phyloP scores from a whole-genome alignment of 2,329 filamentous ascomycete species.

The Hypoxylon sp. region DNA sequence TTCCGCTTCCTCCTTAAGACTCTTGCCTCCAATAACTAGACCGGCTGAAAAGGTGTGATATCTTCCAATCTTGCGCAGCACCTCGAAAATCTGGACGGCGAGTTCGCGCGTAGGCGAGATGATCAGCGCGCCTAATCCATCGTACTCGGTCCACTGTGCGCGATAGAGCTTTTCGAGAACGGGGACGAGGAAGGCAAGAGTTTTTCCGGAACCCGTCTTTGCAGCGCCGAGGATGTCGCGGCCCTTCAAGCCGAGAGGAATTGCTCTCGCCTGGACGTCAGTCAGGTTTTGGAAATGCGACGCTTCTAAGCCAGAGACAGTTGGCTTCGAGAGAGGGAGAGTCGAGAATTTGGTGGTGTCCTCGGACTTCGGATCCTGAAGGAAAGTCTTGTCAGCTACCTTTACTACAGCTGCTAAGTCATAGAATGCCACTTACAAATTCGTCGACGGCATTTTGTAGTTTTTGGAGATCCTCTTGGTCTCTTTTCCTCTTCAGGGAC shows the following conservation, averaged over 20 bases:
- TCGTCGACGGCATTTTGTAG: slow-evolving; percentile 59
- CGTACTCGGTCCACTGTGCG: slow-evolving; percentile 88
- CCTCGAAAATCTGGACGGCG: slow-evolving; percentile 96
- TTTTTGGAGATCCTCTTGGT: slow-evolving; percentile 59
- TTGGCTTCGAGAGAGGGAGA: slow-evolving; percentile 87
- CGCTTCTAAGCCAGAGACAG: slow-evolving; percentile 81
- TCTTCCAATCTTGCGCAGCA: slow-evolving; percentile 89
- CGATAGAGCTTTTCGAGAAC: slow-evolving; percentile 94
- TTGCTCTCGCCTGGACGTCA: slow-evolving; percentile 91
- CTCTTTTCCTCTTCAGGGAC: slow-evolving; percentile 60
- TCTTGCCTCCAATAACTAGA: slow-evolving; percentile 94
- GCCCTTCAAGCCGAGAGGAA: slow-evolving; percentile 88
- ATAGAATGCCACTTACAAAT: slow-evolving; percentile 55
- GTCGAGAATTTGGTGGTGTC: slow-evolving; percentile 81
- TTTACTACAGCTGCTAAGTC: background rate
- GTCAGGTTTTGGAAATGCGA: slow-evolving; percentile 93
- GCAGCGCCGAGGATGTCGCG: slow-evolving; percentile 92
- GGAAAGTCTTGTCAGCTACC: slow-evolving; percentile 15
- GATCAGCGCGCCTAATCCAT: slow-evolving; percentile 92
- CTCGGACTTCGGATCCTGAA: slow-evolving; percentile 72
- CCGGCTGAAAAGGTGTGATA: slow-evolving; percentile 94
- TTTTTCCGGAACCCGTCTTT: slow-evolving; percentile 96
- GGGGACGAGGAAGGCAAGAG: slow-evolving; percentile 90
- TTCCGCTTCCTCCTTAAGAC: slow-evolving; percentile 86
- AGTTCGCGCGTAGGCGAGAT: slow-evolving; percentile 95